Evolutionary conservation across 1,284 basidiomycete species (phyloP).

Genomic region (Microbotryum scabiosae): DNA sequence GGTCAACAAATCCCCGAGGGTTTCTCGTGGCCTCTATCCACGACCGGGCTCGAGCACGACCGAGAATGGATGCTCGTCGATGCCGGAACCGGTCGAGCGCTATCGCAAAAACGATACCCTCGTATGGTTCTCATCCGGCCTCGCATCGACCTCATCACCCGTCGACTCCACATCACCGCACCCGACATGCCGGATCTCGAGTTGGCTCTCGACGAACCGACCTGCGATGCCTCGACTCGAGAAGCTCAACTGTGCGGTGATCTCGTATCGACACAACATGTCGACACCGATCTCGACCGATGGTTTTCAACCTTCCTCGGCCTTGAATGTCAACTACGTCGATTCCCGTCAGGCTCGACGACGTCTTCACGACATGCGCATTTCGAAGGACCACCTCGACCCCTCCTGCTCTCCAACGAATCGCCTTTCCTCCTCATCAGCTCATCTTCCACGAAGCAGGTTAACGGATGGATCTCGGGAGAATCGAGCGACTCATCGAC

Average conservation of each 20-base stretch:
- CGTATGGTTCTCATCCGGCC: conserved; percentile 29
- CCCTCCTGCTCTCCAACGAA: conserved; percentile 26
- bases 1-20: conserved; percentile 3
- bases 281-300: conserved; percentile 4
- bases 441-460: conserved; percentile 5
- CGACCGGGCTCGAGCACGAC: conserved; percentile 23
- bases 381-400: conserved; percentile 4
- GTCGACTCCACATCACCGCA: conserved; percentile 8
- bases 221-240: neutral
- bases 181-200: conserved; percentile 8
- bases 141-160: conserved; percentile 1
- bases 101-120: conserved; percentile 24
- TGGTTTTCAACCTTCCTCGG: conserved; percentile 17
- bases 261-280: conserved; percentile 1
- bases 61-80: conserved; percentile 30
- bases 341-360: conserved; percentile 4
- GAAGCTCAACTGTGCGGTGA: conserved; percentile 10
- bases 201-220: conserved; percentile 3
- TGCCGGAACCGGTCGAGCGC: conserved; percentile 12
- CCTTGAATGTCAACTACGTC: neutral
- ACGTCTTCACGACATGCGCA: conserved; percentile 16
- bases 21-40: conserved; percentile 13
- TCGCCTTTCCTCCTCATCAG: conserved; percentile 27
- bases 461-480: conserved; percentile 15
- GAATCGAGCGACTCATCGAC: neutral